Percentiles rank a stretch among this genome's conserved stretches.
Evolutionary conservation across 2,329 filamentous ascomycete genomes (phyloP).

Genomic region (Ceratocystiopsis sp.): DNA sequence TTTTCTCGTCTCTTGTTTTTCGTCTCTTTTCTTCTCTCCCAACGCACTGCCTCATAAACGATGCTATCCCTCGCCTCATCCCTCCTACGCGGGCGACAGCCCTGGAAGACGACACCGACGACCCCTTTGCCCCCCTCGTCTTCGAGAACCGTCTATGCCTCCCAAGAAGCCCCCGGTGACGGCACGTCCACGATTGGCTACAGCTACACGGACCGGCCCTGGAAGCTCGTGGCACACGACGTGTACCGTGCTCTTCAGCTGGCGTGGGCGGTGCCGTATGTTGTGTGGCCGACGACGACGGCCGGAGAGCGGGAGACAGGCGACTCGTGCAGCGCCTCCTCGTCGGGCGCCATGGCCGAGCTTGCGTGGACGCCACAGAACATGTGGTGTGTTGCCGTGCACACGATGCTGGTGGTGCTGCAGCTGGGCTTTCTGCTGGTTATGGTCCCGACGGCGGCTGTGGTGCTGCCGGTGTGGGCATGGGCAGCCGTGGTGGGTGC

Average conservation of each 20-base stretch:
- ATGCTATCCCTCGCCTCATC: too few species aligned
- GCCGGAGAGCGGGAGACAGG: too few species aligned
- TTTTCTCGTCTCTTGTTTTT: too few species aligned
- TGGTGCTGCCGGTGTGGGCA: constrained; percentile 32
- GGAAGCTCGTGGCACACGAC: constrained; percentile 32
- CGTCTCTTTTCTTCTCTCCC: too few species aligned
- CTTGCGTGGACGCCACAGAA: constrained; percentile 42
- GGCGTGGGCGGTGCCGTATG: constrained; percentile 38
- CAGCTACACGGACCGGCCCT: constrained; percentile 40
- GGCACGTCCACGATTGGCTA: constrained; percentile 41
- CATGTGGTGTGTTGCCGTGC: constrained; percentile 36
- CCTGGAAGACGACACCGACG: too few species aligned
- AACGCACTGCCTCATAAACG: too few species aligned
- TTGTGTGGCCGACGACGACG: constrained; percentile 41
- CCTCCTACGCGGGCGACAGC: too few species aligned
- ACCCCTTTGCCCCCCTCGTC: too few species aligned
- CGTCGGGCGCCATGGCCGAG: constrained; percentile 43
- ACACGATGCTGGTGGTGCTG: constrained; percentile 38
- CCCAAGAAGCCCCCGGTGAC: constrained; percentile 42
- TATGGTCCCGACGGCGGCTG: constrained; percentile 35
- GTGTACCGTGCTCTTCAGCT: constrained; percentile 38
- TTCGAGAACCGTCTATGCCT: constrained; percentile 32
- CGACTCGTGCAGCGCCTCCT: too few species aligned
- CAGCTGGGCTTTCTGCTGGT: constrained; percentile 44
- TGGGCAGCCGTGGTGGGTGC: constrained; percentile 20